Conservation (phyloP, 768 basidiomycete genomes). For the Tylopilus balloui region DNA sequence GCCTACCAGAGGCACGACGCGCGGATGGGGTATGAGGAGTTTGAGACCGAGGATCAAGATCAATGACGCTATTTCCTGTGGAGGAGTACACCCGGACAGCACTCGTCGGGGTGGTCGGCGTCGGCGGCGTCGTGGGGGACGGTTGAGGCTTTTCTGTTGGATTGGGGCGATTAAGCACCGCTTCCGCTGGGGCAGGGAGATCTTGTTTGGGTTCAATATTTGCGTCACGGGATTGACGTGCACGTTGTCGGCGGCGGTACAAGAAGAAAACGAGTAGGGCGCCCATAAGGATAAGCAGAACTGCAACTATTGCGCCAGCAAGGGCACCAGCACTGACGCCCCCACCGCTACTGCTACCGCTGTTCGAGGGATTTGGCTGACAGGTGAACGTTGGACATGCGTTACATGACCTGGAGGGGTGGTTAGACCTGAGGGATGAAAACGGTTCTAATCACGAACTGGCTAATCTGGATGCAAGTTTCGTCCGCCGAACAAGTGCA, state of each 20-base stretch:
- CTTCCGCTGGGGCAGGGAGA: slow-evolving; percentile 67
- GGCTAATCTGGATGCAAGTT: slow-evolving; percentile 56
- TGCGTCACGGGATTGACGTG: slow-evolving; percentile 33
- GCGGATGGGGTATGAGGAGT: slow-evolving; percentile 18
- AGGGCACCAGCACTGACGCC: slow-evolving; percentile 66
- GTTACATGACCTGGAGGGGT: slow-evolving; percentile 47
- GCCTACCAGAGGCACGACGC: slow-evolving; percentile 19
- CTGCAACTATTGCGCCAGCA: slow-evolving; percentile 68
- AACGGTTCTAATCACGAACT: slow-evolving; percentile 37
- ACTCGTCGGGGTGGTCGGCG: slow-evolving; percentile 17
- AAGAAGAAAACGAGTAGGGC: slow-evolving; percentile 52
- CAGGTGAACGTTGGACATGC: slow-evolving; percentile 54
- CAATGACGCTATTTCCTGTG: slow-evolving; percentile 49
- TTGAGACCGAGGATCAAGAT: slow-evolving; percentile 54
- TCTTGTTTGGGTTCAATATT: slow-evolving; percentile 48
- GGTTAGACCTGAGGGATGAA: slow-evolving; percentile 4
- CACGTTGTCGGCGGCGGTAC: slow-evolving; percentile 56
- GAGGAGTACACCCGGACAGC: slow-evolving; percentile 47
- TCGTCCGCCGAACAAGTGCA: slow-evolving; percentile 56
- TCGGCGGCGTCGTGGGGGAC: slow-evolving; percentile 16
- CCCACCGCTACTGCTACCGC: slow-evolving; percentile 26
- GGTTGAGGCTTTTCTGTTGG: slow-evolving; percentile 59
- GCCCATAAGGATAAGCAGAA: slow-evolving; percentile 53
- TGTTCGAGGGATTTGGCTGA: slow-evolving; percentile 30
- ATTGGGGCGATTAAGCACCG: slow-evolving; percentile 79